Conservation (phyloP, 2,329 filamentous ascomycete genomes). For the Fusarium ambrosium region DNA sequence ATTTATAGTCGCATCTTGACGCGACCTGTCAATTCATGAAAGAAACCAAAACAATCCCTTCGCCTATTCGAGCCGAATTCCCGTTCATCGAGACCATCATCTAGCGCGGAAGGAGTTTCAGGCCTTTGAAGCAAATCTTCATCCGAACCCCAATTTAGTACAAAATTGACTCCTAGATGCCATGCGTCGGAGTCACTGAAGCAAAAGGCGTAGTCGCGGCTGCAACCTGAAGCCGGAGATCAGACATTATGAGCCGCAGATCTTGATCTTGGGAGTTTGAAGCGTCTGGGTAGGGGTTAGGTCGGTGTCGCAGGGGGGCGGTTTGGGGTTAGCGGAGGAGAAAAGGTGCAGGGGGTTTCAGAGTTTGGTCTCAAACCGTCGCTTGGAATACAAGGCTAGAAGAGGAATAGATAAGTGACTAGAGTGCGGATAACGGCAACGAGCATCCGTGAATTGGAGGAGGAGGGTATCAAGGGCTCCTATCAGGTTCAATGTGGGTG, state of each 20-base stretch:
- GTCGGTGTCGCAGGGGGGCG: neutral
- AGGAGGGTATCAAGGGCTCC: neutral
- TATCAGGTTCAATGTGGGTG: neutral
- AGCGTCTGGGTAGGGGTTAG: neutral
- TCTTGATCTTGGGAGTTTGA: constrained; percentile 18
- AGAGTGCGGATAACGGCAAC: neutral
- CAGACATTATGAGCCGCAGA: constrained; percentile 26
- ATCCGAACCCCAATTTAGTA: neutral
- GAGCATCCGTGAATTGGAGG: neutral
- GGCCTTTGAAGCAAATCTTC: neutral
- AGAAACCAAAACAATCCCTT: neutral
- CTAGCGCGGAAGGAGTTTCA: neutral
- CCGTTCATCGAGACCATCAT: neutral
- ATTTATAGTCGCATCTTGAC: neutral
- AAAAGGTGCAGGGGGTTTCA: neutral
- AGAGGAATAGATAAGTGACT: neutral
- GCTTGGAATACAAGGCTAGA: neutral
- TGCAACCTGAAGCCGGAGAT: constrained; percentile 20
- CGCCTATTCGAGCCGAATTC: neutral
- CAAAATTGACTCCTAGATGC: neutral
- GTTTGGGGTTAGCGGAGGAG: neutral
- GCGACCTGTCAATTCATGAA: neutral
- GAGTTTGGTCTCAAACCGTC: neutral
- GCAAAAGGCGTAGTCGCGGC: neutral
- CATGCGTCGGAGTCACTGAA: neutral